Base-by-base conservation (phyloP, 495 filamentous ascomycete species). In the Penicilliopsis zonata region DNA sequence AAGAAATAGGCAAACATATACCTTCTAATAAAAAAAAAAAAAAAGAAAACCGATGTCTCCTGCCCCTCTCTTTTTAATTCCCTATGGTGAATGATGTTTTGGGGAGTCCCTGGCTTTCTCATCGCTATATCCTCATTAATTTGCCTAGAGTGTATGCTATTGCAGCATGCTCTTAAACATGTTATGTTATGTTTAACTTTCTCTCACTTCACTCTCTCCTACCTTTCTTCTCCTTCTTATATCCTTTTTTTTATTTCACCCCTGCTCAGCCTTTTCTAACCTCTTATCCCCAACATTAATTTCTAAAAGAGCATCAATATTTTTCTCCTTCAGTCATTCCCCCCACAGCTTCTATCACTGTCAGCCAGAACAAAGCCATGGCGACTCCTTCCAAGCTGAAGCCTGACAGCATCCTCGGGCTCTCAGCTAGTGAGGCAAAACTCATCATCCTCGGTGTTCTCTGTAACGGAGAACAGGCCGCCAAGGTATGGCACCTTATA, bases 381-480 rank as follows among this genome's bases (percentile, higher is more conserved):
- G n/a, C n/a, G n/a, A n/a, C n/a, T n/a, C n/a, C n/a, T n/a, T n/a
- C n/a, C n/a, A n/a, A n/a, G n/a, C n/a, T n/a, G n/a, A n/a, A n/a
- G 28, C 33, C 40, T 18, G 41, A 48, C 9, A 27, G 15, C 33
- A 30, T 49, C n/a, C 30, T 49, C 6, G 44, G 44, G 13, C 29
- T 53, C 3, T 27, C 33, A 5, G n/a, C 26, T 0, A 16, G 15
- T 25, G 53, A 57, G 16, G 38, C 46, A 1, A 51, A 33, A 24
- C 3, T 46, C 0, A 20, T 57, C 18, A 24, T 52, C 26, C 37
- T 53, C 3, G 50, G 49, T 13, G 12, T 41, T 14, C 33, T 46
- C 12, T 41, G 28, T 34, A 27, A 32, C 9, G 44, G 45, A 14
- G 35, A 28, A n/a, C 3, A 27, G 1, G 40, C 36, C 28, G n/a